Evolutionary conservation across 352 stramenopile genomes (phyloP).

Genomic region (Globisporangium nodosum): DNA sequence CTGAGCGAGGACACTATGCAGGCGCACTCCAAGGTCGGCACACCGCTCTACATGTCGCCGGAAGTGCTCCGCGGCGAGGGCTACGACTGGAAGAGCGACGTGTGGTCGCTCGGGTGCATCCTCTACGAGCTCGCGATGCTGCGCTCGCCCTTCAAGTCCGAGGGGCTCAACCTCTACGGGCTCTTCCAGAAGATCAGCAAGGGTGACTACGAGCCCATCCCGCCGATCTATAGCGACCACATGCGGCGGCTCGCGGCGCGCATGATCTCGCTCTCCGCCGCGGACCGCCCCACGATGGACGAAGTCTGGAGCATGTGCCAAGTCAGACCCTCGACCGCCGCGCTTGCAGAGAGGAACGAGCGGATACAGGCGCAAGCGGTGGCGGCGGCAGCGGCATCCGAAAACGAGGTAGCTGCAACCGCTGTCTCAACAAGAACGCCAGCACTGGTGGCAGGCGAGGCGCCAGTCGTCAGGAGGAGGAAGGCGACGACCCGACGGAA

Average conservation of each 20-base stretch:
- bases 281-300: slow-evolving; percentile 53
- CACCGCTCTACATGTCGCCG: slow-evolving; percentile 93
- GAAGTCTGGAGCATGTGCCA: slow-evolving; percentile 58
- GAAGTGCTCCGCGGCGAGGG: slow-evolving; percentile 90
- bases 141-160: slow-evolving; percentile 91
- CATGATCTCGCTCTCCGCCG: slow-evolving; percentile 66
- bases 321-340: slow-evolving; percentile 20
- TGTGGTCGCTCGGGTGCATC: slow-evolving; percentile 94
- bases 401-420: neutral
- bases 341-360: slow-evolving; percentile 8
- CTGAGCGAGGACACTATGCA: slow-evolving; percentile 79
- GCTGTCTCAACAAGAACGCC: neutral
- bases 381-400: neutral
- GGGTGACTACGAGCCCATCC: slow-evolving; percentile 65
- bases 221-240: slow-evolving; percentile 59
- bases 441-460: neutral
- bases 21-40: slow-evolving; percentile 90
- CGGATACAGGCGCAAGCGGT: slow-evolving; percentile 4
- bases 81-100: slow-evolving; percentile 95
- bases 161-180: slow-evolving; percentile 87
- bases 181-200: slow-evolving; percentile 93
- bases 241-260: slow-evolving; percentile 45
- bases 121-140: slow-evolving; percentile 95
- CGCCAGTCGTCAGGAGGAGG: neutral
- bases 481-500: slow-evolving; percentile 1